Conservation (phyloP, 2,329 filamentous ascomycete genomes). For the Magnaporthales sp. region DNA sequence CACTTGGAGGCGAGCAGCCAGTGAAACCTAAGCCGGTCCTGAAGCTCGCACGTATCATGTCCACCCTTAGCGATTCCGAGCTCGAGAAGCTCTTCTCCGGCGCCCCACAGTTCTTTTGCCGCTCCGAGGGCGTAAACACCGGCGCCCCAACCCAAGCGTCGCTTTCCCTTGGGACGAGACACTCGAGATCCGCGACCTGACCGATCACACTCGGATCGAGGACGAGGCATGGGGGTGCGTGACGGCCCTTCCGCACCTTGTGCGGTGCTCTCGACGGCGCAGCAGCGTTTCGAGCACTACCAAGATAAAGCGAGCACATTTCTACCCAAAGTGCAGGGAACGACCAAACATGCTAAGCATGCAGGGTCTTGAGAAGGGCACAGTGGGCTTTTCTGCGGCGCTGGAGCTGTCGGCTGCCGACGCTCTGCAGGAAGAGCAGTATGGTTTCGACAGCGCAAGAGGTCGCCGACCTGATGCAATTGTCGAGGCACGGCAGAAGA, state of each 20-base stretch:
- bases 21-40: slow-evolving; percentile 34
- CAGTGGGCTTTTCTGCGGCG: slow-evolving; percentile 60
- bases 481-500: slow-evolving; percentile 47
- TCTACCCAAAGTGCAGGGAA: slow-evolving; percentile 50
- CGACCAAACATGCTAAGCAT: slow-evolving; percentile 65
- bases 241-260: slow-evolving; percentile 56
- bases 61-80: slow-evolving; percentile 47
- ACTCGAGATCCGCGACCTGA: slow-evolving; percentile 52
- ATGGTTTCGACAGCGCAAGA: slow-evolving; percentile 44
- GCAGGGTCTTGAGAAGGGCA: slow-evolving; percentile 63
- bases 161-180: slow-evolving; percentile 60
- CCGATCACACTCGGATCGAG: slow-evolving; percentile 55
- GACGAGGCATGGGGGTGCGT: slow-evolving; percentile 54
- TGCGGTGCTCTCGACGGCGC: slow-evolving; percentile 27
- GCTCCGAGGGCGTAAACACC: slow-evolving; percentile 48
- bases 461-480: slow-evolving; percentile 45
- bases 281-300: slow-evolving; percentile 17
- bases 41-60: slow-evolving; percentile 49
- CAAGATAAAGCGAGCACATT: slow-evolving; percentile 42
- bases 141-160: slow-evolving; percentile 52
- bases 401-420: slow-evolving; percentile 58
- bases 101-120: slow-evolving; percentile 63
- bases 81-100: slow-evolving; percentile 65
- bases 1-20: slow-evolving; percentile 30
- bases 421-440: slow-evolving; percentile 53